These are phyloP conservation scores for Mycothermus thermophilus DNA, from an alignment of 495 filamentous ascomycete species.

Conservation along the genomic window DNA sequence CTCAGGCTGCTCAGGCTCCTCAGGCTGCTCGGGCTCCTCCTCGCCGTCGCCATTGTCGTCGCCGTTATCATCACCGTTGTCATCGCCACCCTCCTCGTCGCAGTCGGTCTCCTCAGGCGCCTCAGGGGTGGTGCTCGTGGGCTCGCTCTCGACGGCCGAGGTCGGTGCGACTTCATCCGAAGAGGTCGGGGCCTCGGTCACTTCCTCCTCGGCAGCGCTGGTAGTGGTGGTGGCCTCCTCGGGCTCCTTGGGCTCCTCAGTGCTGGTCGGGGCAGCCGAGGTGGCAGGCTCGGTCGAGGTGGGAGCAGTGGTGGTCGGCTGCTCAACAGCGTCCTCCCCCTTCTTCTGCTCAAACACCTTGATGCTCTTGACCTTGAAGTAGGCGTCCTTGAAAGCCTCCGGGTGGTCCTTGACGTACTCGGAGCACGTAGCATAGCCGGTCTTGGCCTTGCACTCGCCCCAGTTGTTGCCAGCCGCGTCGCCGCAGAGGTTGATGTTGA, in stretches of 20 bases:
- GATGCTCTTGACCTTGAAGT: constrained; percentile 43
- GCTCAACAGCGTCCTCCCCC: constrained; percentile 6
- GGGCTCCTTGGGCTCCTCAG: constrained; percentile 25
- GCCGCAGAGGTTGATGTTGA: constrained; percentile 39
- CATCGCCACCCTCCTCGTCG: neutral
- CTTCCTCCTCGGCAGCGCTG: neutral
- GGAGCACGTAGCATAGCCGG: constrained; percentile 28
- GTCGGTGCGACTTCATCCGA: constrained; percentile 5
- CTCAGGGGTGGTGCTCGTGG: constrained; percentile 6
- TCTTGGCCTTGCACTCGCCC: constrained; percentile 10
- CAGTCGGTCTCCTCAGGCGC: constrained; percentile 9
- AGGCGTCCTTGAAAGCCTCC: constrained; percentile 38
- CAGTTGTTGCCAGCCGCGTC: constrained; percentile 24
- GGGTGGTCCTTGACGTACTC: constrained; percentile 48
- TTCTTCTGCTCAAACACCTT: constrained; percentile 29
- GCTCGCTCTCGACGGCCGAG: constrained; percentile 1
- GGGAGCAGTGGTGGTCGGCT: constrained; percentile 11
- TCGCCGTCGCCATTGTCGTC: neutral
- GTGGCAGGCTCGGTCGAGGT: constrained; percentile 21
- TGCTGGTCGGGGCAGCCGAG: constrained; percentile 32
- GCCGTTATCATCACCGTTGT: neutral
- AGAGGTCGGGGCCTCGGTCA: constrained; percentile 1
- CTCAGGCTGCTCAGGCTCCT: no score
- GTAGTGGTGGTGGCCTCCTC: neutral
- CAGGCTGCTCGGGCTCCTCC: no score